Evolutionary conservation across 2,329 filamentous ascomycete species (phyloP), one percentile per base, ranked within the genome.

Genomic region (Rachicladosporium sp.): DNA sequence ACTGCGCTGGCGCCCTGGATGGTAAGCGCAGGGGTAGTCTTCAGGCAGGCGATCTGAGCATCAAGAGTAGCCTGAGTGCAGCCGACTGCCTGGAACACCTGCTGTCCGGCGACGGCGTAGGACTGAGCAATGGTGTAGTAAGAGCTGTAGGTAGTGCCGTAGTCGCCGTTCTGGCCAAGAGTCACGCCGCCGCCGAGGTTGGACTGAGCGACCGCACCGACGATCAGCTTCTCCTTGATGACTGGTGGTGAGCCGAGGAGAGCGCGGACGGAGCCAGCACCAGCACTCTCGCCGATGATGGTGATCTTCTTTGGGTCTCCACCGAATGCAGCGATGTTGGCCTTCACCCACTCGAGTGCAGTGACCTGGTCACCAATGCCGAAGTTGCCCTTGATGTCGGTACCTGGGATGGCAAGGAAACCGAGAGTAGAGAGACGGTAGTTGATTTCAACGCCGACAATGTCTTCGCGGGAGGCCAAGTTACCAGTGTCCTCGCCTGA

Each of bases 371-470:
- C 70, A 5, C 59, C 63, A 35, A 74, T 65, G 2, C 70, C 70
- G 45, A 62, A 72, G 45, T 74, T 74, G 1, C 69, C 74, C 29
- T 70, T 74, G 35, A 70, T 65, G 4, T 63, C 55, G 3, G 74
- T 74, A 32, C 74, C 68, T 4, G 68, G 64, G 6, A 76, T 61
- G 1, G 74, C 74, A 0, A 78, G 57, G 48, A 76, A 78, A 0
- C 75, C 75, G 1, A 78, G 61, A 0, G 71, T 74, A 0, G 64
- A 66, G 3, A 78, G 57, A 6, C 76, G 70, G 53, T 78, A 78
- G 57, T 78, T 78, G 59, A 77, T 71, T 6, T 58, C 57, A 4
- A 79, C 74, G 3, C 75, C 65, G 0, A 79, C 70, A 11, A 78
- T 65, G 44, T 78, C 74, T 13, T 73, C 73, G 36, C 73, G 65